Conservation (phyloP, 2,329 filamentous ascomycete genomes). For the Aspergillus arachidicola region DNA sequence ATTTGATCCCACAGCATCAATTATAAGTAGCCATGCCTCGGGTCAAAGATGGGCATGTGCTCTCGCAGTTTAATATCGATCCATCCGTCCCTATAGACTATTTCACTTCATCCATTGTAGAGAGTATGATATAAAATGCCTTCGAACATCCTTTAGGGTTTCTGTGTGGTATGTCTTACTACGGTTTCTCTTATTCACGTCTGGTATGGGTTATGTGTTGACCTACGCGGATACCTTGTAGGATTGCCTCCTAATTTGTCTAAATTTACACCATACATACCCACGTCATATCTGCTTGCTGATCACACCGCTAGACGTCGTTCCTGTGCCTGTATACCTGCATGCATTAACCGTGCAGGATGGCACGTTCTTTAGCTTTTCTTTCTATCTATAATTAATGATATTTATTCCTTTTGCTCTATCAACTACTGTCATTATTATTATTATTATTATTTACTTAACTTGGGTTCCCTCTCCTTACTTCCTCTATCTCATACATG, state of each 20-base stretch:
- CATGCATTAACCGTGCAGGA: background rate
- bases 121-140: background rate
- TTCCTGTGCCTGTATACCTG: conserved; percentile 7
- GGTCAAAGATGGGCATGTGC: background rate
- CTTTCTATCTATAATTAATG: background rate
- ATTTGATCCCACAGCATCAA: background rate
- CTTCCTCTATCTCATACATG: no score
- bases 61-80: background rate
- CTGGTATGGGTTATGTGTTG: background rate
- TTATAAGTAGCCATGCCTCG: background rate
- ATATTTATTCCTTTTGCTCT: background rate
- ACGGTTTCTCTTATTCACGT: background rate
- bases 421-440: background rate
- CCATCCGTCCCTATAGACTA: background rate
- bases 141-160: no score
- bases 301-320: conserved; percentile 18
- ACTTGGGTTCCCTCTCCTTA: no score
- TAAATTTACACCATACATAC: background rate
- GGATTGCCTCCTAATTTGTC: background rate
- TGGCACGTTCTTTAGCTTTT: background rate
- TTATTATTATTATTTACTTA: no score
- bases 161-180: background rate
- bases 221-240: background rate
- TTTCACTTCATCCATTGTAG: background rate
- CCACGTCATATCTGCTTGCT: background rate